A percentile compares a stretch with the other conserved stretches of the same genome.
Conservation (phyloP, 108 stramenopile genomes). For the Cyclotella baltica region DNA sequence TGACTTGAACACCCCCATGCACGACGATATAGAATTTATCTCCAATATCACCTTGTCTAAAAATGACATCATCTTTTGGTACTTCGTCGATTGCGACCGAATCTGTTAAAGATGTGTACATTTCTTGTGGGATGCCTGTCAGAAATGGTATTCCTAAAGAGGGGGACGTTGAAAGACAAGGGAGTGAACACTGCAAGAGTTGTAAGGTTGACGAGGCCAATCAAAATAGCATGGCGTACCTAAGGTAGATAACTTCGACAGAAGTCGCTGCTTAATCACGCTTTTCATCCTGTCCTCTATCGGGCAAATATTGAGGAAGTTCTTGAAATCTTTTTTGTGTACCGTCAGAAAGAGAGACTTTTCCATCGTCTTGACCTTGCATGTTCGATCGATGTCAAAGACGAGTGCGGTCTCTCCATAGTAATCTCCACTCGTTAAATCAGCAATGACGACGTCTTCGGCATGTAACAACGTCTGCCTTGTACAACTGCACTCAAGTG, state of each 20-base stretch:
- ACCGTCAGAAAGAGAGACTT: slow-evolving; percentile 60
- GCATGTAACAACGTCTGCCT: slow-evolving; percentile 7
- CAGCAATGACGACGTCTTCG: slow-evolving; percentile 44
- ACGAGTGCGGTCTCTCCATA: slow-evolving; percentile 73
- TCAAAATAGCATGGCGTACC: slow-evolving; percentile 10
- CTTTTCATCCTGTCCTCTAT: slow-evolving; percentile 44
- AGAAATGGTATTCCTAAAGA: slow-evolving; percentile 52
- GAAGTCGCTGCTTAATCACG: slow-evolving; percentile 60
- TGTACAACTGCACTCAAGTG: slow-evolving; percentile 45
- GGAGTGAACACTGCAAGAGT: neutral
- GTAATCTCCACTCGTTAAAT: slow-evolving; percentile 59
- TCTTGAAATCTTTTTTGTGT: slow-evolving; percentile 53
- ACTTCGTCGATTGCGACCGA: slow-evolving; percentile 53
- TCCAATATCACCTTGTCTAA: slow-evolving; percentile 57
- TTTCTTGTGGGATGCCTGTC: slow-evolving; percentile 50
- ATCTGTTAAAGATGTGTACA: slow-evolving; percentile 36
- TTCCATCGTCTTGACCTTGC: slow-evolving; percentile 52
- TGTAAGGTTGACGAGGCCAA: neutral
- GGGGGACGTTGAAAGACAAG: too few species aligned
- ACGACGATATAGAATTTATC: slow-evolving; percentile 64
- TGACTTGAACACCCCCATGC: slow-evolving; percentile 54
- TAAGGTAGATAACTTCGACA: slow-evolving; percentile 54
- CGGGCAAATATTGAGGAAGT: slow-evolving; percentile 56
- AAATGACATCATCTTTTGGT: slow-evolving; percentile 49
- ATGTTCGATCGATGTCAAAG: slow-evolving; percentile 64